Evolutionary conservation across 495 filamentous ascomycete species (phyloP), one percentile per base, ranked within the genome.

Genomic region (Cryomyces antarcticus): DNA sequence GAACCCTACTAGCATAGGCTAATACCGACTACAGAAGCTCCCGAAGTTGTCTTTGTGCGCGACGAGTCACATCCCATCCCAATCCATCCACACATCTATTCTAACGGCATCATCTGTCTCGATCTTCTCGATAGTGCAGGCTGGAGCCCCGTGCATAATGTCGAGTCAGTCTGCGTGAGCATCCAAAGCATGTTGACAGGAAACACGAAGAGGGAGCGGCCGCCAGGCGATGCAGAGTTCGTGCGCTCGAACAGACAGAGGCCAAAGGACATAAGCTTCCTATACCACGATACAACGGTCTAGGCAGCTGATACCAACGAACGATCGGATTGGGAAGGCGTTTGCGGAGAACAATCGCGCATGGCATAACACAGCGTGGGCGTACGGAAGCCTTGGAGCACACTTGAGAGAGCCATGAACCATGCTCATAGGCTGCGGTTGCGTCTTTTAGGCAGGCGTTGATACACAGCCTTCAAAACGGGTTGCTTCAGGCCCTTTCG

Each of bases 161-260:
- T 94, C 9, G 87, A 97, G 66, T 92, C 81, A 51, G 75, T 97
- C 37, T 93, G 85, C 67, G 89, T 97, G 75, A 93, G 85, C 57
- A 74, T 97, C 38, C 89, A 97, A 63, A 93, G 84, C 62, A 97
- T 97, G 89, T 59, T 97, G 52, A 94, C 89, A 0, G 80, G 86
- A 5, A 97, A 97, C 57, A 79, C 69, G 24, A 89, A 82, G 61
- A 80, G 89, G 49, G 88, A 58, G 54, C 51, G 85, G 11, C 86
- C 86, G 5, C 77, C 78, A 0, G 86, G 85, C 7, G 82, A 94
- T 59, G 77, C 77, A 47, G 77, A 88, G 5, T 94, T 94, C 53
- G 82, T 93, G 11, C 68, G 72, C 35, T 69, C 69, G 39, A 93
- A 94, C 53, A 72, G 73, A 17, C 68, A 74, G 41, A 63, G 86